phyloP scores from a whole-genome alignment of 176 grass and related monocot genomes.

The Aegilops longissima region DNA sequence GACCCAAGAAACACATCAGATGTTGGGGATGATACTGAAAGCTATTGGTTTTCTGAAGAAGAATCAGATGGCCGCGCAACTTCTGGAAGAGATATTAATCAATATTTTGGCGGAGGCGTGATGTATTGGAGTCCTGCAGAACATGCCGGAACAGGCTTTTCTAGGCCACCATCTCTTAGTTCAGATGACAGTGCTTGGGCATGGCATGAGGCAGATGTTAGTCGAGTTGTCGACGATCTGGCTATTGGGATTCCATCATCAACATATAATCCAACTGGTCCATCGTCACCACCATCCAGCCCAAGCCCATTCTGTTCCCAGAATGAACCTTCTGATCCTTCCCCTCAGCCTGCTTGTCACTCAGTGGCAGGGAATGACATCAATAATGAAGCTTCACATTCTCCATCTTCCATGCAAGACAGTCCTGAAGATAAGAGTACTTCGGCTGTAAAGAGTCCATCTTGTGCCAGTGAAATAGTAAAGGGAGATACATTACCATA shows the following conservation, averaged over 20 bases:
- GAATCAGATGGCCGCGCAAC: slow-evolving; percentile 61
- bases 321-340: slow-evolving; percentile 44
- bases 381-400: slow-evolving; percentile 37
- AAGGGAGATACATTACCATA: slow-evolving; percentile 87
- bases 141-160: slow-evolving; percentile 75
- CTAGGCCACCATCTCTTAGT: slow-evolving; percentile 81
- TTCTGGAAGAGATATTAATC: slow-evolving; percentile 85
- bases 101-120: slow-evolving; percentile 96
- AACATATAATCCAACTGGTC: slow-evolving; percentile 55
- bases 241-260: slow-evolving; percentile 59
- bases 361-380: slow-evolving; percentile 57
- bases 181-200: slow-evolving; percentile 98
- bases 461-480: slow-evolving; percentile 63
- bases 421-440: slow-evolving; percentile 60
- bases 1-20: slow-evolving; percentile 55
- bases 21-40: slow-evolving; percentile 85
- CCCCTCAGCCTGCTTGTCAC: slow-evolving; percentile 43
- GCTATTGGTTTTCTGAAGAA: slow-evolving; percentile 94
- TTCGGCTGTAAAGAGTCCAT: slow-evolving; percentile 34
- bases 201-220: slow-evolving; percentile 95
- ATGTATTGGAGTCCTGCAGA: slow-evolving; percentile 99
- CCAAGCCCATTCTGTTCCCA: slow-evolving; percentile 52
- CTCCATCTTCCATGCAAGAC: slow-evolving; percentile 47
- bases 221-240: slow-evolving; percentile 80
- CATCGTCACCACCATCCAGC: slow-evolving; percentile 60